phyloP scores from a whole-genome alignment of 768 basidiomycete genomes.

The Termitomyces sp. region DNA sequence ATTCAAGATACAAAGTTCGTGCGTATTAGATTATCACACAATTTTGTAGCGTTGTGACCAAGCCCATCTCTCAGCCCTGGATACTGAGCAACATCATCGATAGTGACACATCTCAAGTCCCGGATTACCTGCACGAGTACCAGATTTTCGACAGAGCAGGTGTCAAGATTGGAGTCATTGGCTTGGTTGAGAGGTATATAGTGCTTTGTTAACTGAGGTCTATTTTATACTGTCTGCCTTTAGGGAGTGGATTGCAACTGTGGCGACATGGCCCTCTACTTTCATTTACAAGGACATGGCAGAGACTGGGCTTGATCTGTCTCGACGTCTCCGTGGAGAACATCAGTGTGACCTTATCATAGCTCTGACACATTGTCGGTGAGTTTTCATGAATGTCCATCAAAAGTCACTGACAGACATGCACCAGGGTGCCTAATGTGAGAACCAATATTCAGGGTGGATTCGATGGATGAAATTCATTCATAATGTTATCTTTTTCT shows the following conservation, averaged over 20 bases:
- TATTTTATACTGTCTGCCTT: not conserved
- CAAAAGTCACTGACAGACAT: not conserved
- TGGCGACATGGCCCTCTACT: conserved; percentile 79
- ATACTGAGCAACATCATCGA: conserved; percentile 85
- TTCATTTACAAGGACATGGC: conserved; percentile 78
- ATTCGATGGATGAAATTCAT: not conserved
- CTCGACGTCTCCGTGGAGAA: conserved; percentile 63
- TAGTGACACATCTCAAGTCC: conserved; percentile 53
- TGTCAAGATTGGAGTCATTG: conserved; percentile 73
- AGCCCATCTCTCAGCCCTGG: conserved; percentile 62
- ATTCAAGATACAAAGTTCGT: conserved; percentile 74
- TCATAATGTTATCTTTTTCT: not conserved
- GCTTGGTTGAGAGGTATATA: conserved; percentile 77
- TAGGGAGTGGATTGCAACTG: conserved; percentile 88
- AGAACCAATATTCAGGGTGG: not conserved
- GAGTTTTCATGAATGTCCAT: conserved; percentile 11
- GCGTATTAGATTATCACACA: conserved; percentile 20
- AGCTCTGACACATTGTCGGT: conserved; percentile 83
- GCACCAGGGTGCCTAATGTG: conserved; percentile 44
- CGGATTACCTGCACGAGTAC: conserved; percentile 57
- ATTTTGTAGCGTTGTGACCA: not conserved
- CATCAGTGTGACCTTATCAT: conserved; percentile 78
- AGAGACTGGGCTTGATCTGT: conserved; percentile 67
- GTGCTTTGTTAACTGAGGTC: not conserved
- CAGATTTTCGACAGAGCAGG: conserved; percentile 66